Conservation (phyloP, 371 early-diverging fungal genomes). For the Actinomucor elegans region DNA sequence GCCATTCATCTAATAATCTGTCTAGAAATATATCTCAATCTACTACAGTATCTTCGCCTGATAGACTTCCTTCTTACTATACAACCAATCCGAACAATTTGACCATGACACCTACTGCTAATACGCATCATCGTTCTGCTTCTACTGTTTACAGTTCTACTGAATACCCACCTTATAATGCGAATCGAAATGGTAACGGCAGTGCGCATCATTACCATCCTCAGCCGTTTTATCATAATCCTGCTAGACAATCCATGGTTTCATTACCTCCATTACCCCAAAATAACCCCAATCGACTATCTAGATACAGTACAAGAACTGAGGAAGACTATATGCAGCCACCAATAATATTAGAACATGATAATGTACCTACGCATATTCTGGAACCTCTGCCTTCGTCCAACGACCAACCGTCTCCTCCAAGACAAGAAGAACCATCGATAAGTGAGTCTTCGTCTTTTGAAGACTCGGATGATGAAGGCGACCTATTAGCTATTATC, state of each 20-base stretch:
- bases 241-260: background rate
- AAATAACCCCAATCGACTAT: conserved; percentile 1
- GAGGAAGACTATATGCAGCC: too few relatives aligned
- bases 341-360: background rate
- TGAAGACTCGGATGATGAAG: conserved; percentile 24
- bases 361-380: conserved; percentile 27
- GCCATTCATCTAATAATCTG: conserved; percentile 25
- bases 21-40: conserved; percentile 27
- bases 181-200: background rate
- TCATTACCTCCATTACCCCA: conserved; percentile 3
- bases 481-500: conserved; percentile 17
- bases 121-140: background rate
- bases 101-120: too few relatives aligned
- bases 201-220: background rate
- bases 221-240: background rate
- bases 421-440: background rate
- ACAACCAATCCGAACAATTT: background rate
- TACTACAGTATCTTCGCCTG: conserved; percentile 23
- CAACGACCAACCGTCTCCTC: background rate
- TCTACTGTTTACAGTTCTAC: background rate
- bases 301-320: background rate
- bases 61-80: conserved; percentile 13
- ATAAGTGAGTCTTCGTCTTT: background rate
- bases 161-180: background rate
- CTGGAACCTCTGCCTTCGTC: conserved; percentile 6